Percentiles rank a stretch among this genome's conserved stretches.
Evolutionary conservation across 352 stramenopile species (phyloP).

Genomic region (Elongisporangium anandrum): DNA sequence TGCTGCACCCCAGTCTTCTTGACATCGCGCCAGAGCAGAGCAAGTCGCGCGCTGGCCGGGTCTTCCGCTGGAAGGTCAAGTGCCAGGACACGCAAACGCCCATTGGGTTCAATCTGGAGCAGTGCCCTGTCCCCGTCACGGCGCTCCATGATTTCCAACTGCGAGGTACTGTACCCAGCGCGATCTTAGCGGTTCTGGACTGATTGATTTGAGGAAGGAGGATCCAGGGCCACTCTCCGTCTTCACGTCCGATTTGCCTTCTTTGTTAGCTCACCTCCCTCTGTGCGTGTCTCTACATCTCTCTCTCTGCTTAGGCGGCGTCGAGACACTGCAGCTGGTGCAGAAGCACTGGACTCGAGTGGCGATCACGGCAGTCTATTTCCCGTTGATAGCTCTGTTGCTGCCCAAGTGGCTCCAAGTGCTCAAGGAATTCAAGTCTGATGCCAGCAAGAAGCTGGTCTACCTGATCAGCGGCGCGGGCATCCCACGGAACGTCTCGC

Average conservation of each 20-base stretch:
- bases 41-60: constrained; percentile 1
- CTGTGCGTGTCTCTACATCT: background rate
- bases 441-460: constrained; percentile 88
- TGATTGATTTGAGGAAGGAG: background rate
- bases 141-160: constrained; percentile 65
- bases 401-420: constrained; percentile 91
- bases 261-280: background rate
- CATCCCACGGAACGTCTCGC: constrained; percentile 91
- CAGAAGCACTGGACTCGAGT: constrained; percentile 62
- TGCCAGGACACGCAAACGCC: constrained; percentile 65
- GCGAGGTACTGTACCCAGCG: constrained; percentile 15
- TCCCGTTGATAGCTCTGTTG: constrained; percentile 93
- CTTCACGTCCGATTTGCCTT: background rate
- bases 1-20: constrained; percentile 64
- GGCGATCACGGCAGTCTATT: constrained; percentile 89
- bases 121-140: constrained; percentile 48
- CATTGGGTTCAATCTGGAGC: constrained; percentile 69
- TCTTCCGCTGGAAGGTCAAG: constrained; percentile 47
- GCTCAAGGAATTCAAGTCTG: constrained; percentile 73
- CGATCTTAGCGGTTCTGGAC: background rate
- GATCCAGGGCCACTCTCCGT: background rate
- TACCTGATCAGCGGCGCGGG: constrained; percentile 95
- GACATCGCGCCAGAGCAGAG: constrained; percentile 30
- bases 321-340: constrained; percentile 54
- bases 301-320: constrained; percentile 18